Percentiles rank a stretch among this genome's conserved stretches.
phyloP scores from a whole-genome alignment of 2,329 filamentous ascomycete genomes.

The Pestalotiopsis sp. region DNA sequence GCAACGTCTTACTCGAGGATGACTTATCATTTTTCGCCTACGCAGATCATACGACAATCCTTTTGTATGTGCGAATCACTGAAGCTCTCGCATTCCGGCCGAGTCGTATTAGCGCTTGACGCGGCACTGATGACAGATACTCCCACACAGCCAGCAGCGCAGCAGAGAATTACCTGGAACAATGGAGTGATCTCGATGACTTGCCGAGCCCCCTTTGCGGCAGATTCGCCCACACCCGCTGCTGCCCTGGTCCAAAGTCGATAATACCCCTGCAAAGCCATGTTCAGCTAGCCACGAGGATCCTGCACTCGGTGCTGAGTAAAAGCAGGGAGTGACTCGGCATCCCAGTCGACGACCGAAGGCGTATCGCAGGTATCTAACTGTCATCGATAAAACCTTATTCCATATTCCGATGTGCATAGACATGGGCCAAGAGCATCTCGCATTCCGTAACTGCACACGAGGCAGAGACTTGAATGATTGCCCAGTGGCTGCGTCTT shows the following conservation, averaged over 20 bases:
- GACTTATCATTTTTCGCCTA: constrained; percentile 1
- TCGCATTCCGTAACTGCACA: no score
- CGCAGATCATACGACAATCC: constrained; percentile 1
- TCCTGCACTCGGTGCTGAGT: background rate
- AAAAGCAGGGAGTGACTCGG: background rate
- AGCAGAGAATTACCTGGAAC: no score
- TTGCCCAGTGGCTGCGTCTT: background rate
- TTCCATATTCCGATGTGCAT: background rate
- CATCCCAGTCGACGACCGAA: background rate
- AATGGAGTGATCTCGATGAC: background rate
- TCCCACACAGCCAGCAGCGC: background rate
- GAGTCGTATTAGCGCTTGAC: constrained; percentile 1
- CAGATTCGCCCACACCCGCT: background rate
- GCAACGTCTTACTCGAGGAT: background rate
- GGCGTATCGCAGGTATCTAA: background rate
- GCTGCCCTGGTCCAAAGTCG: background rate
- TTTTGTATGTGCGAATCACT: background rate
- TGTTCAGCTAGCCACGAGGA: background rate
- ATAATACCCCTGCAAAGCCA: background rate
- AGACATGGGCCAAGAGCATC: background rate
- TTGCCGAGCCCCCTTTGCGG: background rate
- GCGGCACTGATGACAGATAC: background rate
- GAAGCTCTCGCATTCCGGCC: background rate
- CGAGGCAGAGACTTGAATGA: background rate
- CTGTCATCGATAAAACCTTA: background rate